phyloP scores from a whole-genome alignment of 2,329 filamentous ascomycete genomes.

The Trichoderma breve region DNA sequence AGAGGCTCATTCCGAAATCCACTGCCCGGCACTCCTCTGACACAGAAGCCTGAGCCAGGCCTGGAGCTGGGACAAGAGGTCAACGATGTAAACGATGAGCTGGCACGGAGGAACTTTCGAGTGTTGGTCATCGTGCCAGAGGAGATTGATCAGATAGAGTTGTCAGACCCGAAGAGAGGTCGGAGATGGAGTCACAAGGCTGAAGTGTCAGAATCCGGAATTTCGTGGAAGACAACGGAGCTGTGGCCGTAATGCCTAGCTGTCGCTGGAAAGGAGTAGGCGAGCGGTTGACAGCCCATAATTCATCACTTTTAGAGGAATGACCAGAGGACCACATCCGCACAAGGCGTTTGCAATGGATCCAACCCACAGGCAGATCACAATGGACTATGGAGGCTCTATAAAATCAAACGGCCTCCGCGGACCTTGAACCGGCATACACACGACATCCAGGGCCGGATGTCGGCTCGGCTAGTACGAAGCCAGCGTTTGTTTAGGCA shows the following conservation, averaged over 20 bases:
- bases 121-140: conserved; percentile 79
- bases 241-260: conserved; percentile 58
- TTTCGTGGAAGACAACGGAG: conserved; percentile 66
- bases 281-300: background rate
- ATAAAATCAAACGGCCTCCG: conserved; percentile 4
- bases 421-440: background rate
- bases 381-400: background rate
- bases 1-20: conserved; percentile 74
- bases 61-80: conserved; percentile 61
- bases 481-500: background rate
- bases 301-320: background rate
- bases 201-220: conserved; percentile 41
- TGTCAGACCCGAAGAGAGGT: conserved; percentile 63
- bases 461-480: background rate
- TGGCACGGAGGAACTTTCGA: conserved; percentile 73
- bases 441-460: background rate
- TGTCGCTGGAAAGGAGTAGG: background rate
- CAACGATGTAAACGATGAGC: conserved; percentile 64
- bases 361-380: background rate
- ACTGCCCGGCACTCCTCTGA: conserved; percentile 61
- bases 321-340: background rate
- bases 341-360: background rate
- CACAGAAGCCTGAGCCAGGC: conserved; percentile 45
- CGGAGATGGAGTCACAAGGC: conserved; percentile 68
- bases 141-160: conserved; percentile 71